Evolutionary conservation across 2,329 filamentous ascomycete genomes (phyloP), one percentile per base, ranked within the genome.

Genomic region (Cladophialophora carrionii): DNA sequence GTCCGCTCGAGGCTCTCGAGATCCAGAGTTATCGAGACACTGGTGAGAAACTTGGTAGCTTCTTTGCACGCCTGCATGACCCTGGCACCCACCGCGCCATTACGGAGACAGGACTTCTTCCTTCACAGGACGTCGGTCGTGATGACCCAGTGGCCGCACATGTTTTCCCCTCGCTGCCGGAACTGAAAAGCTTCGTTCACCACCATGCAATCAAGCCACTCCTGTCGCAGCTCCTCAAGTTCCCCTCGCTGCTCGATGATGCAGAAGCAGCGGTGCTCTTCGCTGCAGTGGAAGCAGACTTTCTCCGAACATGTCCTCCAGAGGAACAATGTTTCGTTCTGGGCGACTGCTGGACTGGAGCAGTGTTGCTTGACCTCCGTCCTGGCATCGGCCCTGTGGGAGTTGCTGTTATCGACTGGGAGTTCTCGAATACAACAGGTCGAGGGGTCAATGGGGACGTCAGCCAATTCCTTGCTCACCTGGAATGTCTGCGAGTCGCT

Each of bases 331-430:
- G 48, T n/a, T 22, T 65, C 17, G 59, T 58, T 43, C 43, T 65
- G 14, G 63, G 63, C 31, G 59, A 63, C 31, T 65, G 59, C 12
- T 65, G 63, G 63, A 65, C 59, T 4, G 58, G 62, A 26, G 51
- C 63, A 57, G 41, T 65, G 37, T 43, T 65, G 24, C 46, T 65
- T 31, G 46, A 58, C n/a, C 31, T 43, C 12, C 29, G 55, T 5
- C 34, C 14, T 8, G 55, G 2, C 26, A 17, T 20, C 22, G 26
- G 61, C 48, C 10, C n/a, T 31, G 58, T 48, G 17, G 46, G 43
- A 4, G 29, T 62, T 4, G 63, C 37, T 6, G 51, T 65, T 22
- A 65, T 65, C n/a, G 63, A 65, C 26, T 65, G 63, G 63, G 63
- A 65, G 32, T 65, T 65, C 46, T 41, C 63, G 31, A 57, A 32